These are phyloP conservation scores for Bipolaris victoriae DNA, from an alignment of 2,329 filamentous ascomycete genomes.

Conservation along the genomic window DNA sequence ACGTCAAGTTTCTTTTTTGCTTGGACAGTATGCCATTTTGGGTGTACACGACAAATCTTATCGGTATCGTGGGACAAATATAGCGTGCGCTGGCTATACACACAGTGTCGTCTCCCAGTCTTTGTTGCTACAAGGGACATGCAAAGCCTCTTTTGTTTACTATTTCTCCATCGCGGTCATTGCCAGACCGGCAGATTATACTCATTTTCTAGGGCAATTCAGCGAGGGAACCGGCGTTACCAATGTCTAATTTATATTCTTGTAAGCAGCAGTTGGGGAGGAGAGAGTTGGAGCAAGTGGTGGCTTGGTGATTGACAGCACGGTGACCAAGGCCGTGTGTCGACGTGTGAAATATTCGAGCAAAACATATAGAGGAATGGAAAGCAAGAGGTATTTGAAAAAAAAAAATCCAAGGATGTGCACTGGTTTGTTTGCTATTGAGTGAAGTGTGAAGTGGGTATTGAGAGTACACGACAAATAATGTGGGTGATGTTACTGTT, in stretches of 20 bases:
- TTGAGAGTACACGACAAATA: not conserved
- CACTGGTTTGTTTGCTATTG: not conserved
- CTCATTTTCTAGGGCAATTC: conserved; percentile 25
- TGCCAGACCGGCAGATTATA: conserved; percentile 23
- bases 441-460: not conserved
- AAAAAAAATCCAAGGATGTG: not conserved
- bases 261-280: conserved; percentile 1
- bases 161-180: conserved; percentile 23
- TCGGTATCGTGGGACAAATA: conserved; percentile 38
- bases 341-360: conserved; percentile 12
- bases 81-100: conserved; percentile 30
- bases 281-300: conserved; percentile 3
- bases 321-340: conserved; percentile 1
- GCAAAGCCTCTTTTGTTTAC: conserved; percentile 15
- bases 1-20: conserved; percentile 19
- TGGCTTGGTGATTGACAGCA: conserved; percentile 4
- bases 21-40: conserved; percentile 15
- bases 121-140: conserved; percentile 14
- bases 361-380: conserved; percentile 24
- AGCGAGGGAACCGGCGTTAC: conserved; percentile 25
- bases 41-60: conserved; percentile 39
- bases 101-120: conserved; percentile 8
- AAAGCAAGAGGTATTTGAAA: conserved; percentile 14
- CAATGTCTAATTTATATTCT: conserved; percentile 35
- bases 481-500: not conserved